Evolutionary conservation across 2,329 filamentous ascomycete species (phyloP), one percentile per base, ranked within the genome.

Genomic region (Pleurostoma richardsiae): DNA sequence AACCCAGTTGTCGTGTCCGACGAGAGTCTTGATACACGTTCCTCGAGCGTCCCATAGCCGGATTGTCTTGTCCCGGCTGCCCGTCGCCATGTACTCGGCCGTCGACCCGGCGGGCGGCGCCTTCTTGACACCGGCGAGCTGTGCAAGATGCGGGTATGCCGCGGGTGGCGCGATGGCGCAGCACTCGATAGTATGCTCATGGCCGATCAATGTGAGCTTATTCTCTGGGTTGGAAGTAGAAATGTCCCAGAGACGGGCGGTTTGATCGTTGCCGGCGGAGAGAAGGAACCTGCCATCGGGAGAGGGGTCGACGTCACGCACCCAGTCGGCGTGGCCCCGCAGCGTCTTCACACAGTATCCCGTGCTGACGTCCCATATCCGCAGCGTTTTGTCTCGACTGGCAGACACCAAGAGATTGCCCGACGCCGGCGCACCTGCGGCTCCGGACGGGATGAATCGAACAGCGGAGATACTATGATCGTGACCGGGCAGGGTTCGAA

Each of bases 1-100:
- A 6, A 97, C 82, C 92, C 92, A 97, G 63, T 96, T 96, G 64
- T 96, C 91, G 62, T 96, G 92, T 2, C 92, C 92, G 1, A 83
- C 71, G 2, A 97, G 73, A 0, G 87, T 94, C 64, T 90, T 92
- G 61, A 96, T 83, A 53, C 89, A 81, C 8, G 85, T 90, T 30
- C 92, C 92, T 45, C 90, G 80, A 8, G 85, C 79, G 62, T 96
- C 89, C 90, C 91, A 96, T 5, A 97, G 70, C 58, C 85, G 85
- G 61, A 97, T 95, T 0, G 85, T 86, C 72, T 96, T 96, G 67
- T 96, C 92, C 63, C 92, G 77, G 6, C 86, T 87, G 7, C 90
- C 92, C 0, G 91, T 96, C 0, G 91, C 92, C 62, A 96, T 79
- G 61, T 89, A 97, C 61, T 96, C 92, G 4, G 88, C 89, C 0